Conservation (phyloP, 768 basidiomycete genomes). For the Suillus bovinus region DNA sequence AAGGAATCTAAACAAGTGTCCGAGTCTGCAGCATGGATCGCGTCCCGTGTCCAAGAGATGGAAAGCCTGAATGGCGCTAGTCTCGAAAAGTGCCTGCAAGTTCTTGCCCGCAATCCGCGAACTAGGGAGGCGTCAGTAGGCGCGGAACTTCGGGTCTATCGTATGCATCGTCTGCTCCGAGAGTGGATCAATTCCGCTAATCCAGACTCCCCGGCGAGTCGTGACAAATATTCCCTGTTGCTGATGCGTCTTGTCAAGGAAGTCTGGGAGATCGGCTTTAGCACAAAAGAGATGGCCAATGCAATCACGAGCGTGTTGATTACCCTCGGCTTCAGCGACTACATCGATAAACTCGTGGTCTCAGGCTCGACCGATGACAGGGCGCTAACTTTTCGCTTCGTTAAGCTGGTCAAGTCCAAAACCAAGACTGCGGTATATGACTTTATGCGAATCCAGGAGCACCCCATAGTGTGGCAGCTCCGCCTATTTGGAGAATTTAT, state of each 20-base stretch:
- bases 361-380: conserved; percentile 23
- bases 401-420: conserved; percentile 53
- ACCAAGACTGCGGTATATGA: conserved; percentile 39
- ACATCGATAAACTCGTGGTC: conserved; percentile 27
- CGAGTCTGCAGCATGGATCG: conserved; percentile 53
- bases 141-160: conserved; percentile 53
- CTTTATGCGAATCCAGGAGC: conserved; percentile 58
- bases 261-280: conserved; percentile 36
- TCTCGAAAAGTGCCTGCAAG: conserved; percentile 35
- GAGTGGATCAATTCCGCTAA: conserved; percentile 52
- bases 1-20: conserved; percentile 43
- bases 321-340: conserved; percentile 49
- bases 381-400: conserved; percentile 49
- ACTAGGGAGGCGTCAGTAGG: conserved; percentile 43
- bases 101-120: conserved; percentile 47
- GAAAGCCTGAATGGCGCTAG: conserved; percentile 30
- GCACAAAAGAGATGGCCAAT: conserved; percentile 31
- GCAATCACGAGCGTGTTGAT: conserved; percentile 42
- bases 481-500: conserved; percentile 70
- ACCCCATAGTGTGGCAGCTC: conserved; percentile 66
- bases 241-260: conserved; percentile 52
- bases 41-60: conserved; percentile 44
- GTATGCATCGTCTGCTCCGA: conserved; percentile 50
- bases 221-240: conserved; percentile 47
- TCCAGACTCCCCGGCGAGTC: conserved; percentile 35